Percentiles rank a stretch among this genome's conserved stretches.
Evolutionary conservation across 768 basidiomycete genomes (phyloP).

Genomic region (Coprinopsis strossmayeri): DNA sequence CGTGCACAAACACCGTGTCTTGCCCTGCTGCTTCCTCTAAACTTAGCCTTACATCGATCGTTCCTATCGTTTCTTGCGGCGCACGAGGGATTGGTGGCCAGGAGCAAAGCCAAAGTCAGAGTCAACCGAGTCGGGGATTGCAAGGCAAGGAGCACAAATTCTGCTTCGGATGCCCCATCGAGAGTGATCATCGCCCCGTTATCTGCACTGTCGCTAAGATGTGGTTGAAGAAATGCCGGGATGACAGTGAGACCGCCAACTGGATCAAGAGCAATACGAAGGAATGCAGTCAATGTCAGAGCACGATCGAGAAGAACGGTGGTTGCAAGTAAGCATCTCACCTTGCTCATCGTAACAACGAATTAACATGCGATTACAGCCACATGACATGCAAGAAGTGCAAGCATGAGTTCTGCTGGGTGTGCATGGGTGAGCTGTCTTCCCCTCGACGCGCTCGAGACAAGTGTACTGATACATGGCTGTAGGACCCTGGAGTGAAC

Average conservation of each 20-base stretch:
- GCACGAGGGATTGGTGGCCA: slow-evolving; percentile 42
- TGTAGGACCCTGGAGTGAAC: slow-evolving; percentile 83
- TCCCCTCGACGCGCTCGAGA: too few relatives aligned
- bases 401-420: slow-evolving; percentile 98
- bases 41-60: slow-evolving; percentile 64
- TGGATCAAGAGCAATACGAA: slow-evolving; percentile 99
- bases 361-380: slow-evolving; percentile 34
- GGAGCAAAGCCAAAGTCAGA: slow-evolving; percentile 25
- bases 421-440: slow-evolving; percentile 79
- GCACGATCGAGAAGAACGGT: slow-evolving; percentile 99
- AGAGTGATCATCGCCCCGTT: slow-evolving; percentile 87
- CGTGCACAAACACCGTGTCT: slow-evolving; percentile 90
- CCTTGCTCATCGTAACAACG: slow-evolving; percentile 3
- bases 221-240: slow-evolving; percentile 96
- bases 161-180: slow-evolving; percentile 91
- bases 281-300: slow-evolving; percentile 93
- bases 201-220: slow-evolving; percentile 83
- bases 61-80: slow-evolving; percentile 86
- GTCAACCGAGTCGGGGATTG: slow-evolving; percentile 20
- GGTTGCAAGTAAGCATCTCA: slow-evolving; percentile 88
- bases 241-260: slow-evolving; percentile 97
- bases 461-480: slow-evolving; percentile 29
- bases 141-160: slow-evolving; percentile 66
- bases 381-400: slow-evolving; percentile 99
- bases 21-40: slow-evolving; percentile 79